These are phyloP conservation scores for Elsinoe arachidis DNA, from an alignment of 2,329 filamentous ascomycete genomes.

Conservation along the genomic window DNA sequence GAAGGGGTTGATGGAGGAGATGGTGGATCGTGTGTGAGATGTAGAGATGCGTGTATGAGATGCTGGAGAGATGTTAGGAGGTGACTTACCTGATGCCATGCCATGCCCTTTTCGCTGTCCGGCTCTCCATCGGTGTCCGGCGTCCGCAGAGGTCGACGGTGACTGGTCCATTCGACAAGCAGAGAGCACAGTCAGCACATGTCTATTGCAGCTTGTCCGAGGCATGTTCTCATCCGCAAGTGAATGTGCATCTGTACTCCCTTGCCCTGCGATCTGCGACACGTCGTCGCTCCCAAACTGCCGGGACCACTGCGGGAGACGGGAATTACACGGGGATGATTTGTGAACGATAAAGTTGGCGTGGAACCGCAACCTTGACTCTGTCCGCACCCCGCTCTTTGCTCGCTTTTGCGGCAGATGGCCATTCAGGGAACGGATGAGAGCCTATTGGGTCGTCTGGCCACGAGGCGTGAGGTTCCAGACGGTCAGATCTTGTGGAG, in stretches of 20 bases:
- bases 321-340: conserved; percentile 10
- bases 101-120: background rate
- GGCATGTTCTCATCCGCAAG: background rate
- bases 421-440: background rate
- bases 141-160: background rate
- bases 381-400: background rate
- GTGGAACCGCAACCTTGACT: background rate
- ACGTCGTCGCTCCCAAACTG: background rate
- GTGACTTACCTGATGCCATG: background rate
- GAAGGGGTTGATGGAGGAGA: background rate
- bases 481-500: background rate
- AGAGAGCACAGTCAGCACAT: background rate
- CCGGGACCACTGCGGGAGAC: background rate
- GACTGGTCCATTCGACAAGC: background rate
- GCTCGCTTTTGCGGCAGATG: background rate
- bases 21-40: background rate
- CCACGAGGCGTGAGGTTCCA: background rate
- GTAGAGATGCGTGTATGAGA: background rate
- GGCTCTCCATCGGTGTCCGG: conserved; percentile 14
- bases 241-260: background rate
- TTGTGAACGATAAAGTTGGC: background rate
- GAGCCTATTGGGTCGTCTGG: background rate
- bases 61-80: no score
- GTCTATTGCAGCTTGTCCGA: background rate
- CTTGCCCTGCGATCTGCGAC: conserved; percentile 1